Base-by-base conservation (phyloP, 805 yeast species). In the Sungouiozyma intestinalis region DNA sequence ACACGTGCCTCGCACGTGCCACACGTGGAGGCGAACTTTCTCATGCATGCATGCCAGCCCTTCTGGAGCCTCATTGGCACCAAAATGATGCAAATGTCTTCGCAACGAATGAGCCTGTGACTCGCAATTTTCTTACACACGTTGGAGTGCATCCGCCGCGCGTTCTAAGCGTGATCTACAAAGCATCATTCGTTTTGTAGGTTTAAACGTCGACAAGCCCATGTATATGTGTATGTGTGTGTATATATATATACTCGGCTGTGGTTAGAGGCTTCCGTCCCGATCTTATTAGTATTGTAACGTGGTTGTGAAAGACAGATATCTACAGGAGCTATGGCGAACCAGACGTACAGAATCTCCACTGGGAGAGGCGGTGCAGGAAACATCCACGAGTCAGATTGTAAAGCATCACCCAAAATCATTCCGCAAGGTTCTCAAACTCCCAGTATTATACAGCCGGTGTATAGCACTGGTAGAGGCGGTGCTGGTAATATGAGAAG, bases 291-390 rank as follows among this genome's bases (percentile, higher is more conserved):
- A n/a, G n/a, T n/a, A n/a, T n/a, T n/a, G n/a, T n/a, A n/a, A n/a
- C n/a, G n/a, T n/a, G n/a, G n/a, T n/a, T n/a, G n/a, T n/a, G n/a
- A n/a, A n/a, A n/a, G n/a, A n/a, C n/a, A n/a, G n/a, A n/a, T n/a
- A n/a, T n/a, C n/a, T n/a, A n/a, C n/a, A n/a, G n/a, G n/a, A 7
- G 29, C 29, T 6, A 24, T 24, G 29, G 29, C 29, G 9, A 24
- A 24, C 11, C 32, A 44, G 29, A 20, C 27, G 14, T 55, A 48
- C 40, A 49, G 40, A 45, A 44, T 60, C 13, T 53, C 85, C n/a
- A 81, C 87, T 0, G 88, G 88, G 4, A 70, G 90, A 48, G 90
- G 90, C 9, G 90, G 90, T 8, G 81, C 81, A 1, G 88, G 88
- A 4, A 81, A 81, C 58, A 74, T 81, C 42, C 66, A 71, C 49